A percentile compares a stretch with the other conserved stretches of the same genome.
These are phyloP conservation scores for Claviceps cyperi DNA, from an alignment of 2,329 filamentous ascomycete genomes.

Conservation along the genomic window DNA sequence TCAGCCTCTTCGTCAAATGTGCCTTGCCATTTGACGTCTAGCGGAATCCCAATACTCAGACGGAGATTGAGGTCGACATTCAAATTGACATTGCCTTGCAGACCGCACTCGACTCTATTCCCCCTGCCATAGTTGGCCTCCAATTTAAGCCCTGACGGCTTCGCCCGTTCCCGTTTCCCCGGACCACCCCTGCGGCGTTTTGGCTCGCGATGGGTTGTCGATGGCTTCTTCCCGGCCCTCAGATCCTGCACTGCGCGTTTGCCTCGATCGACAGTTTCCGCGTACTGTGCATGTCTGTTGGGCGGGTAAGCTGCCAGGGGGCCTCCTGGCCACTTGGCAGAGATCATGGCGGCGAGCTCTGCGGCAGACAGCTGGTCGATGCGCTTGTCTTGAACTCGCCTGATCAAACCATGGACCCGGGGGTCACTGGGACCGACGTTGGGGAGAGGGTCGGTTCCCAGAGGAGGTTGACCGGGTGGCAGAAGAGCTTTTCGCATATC, in stretches of 20 bases:
- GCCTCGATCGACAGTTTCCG: background rate
- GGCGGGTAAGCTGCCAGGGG: background rate
- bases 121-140: too few relatives aligned
- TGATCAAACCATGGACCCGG: background rate
- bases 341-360: background rate
- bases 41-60: background rate
- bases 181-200: background rate
- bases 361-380: background rate
- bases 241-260: background rate
- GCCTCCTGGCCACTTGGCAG: background rate
- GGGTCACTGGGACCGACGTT: background rate
- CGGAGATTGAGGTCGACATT: background rate
- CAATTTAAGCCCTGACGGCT: background rate
- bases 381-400: background rate
- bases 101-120: background rate
- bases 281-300: background rate
- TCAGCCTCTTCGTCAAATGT: background rate
- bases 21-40: background rate
- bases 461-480: background rate
- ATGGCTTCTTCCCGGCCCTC: background rate
- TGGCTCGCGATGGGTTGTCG: background rate
- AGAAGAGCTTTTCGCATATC: background rate
- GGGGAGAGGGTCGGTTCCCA: constrained; percentile 1
- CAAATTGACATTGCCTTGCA: background rate
- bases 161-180: background rate